These are phyloP conservation scores for Aphanoascus verrucosus DNA, from an alignment of 2,329 filamentous ascomycete genomes.

Conservation along the genomic window DNA sequence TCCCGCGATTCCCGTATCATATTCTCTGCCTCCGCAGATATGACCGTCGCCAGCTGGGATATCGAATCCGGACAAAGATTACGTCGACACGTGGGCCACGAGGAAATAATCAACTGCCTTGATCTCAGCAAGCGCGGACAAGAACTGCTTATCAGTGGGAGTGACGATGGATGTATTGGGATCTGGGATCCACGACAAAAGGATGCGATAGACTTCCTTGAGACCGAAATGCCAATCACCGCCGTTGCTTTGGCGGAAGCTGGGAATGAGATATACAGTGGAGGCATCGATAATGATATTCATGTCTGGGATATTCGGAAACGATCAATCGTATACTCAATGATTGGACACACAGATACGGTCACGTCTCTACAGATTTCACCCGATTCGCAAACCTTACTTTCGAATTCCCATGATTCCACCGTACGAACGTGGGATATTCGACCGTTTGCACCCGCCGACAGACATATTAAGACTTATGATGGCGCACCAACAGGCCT, in stretches of 20 bases:
- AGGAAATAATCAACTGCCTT: conserved; percentile 88
- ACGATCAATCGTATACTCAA: conserved; percentile 73
- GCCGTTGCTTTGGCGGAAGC: conserved; percentile 85
- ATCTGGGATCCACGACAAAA: conserved; percentile 95
- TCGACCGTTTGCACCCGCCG: conserved; percentile 79
- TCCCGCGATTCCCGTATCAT: conserved; percentile 84
- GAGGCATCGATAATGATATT: conserved; percentile 94
- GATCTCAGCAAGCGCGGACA: conserved; percentile 83
- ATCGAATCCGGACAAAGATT: conserved; percentile 84
- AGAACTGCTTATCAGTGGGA: conserved; percentile 79
- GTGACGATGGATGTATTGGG: conserved; percentile 86
- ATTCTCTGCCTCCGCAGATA: conserved; percentile 88
- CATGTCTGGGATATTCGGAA: conserved; percentile 95
- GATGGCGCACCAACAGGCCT: conserved; percentile 80
- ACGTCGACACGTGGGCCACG: conserved; percentile 82
- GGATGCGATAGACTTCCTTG: conserved; percentile 73
- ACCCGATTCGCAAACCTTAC: conserved; percentile 77
- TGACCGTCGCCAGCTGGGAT: conserved; percentile 90
- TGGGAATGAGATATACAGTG: conserved; percentile 88
- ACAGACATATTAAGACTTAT: conserved; percentile 75
- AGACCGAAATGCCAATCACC: conserved; percentile 86
- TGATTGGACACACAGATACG: conserved; percentile 84
- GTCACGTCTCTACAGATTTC: conserved; percentile 85
- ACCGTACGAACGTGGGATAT: conserved; percentile 95
- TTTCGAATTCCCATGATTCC: conserved; percentile 89